These are phyloP conservation scores for Cutaneotrichosporon sp. DNA, from an alignment of 1,284 basidiomycete genomes.

Conservation along the genomic window DNA sequence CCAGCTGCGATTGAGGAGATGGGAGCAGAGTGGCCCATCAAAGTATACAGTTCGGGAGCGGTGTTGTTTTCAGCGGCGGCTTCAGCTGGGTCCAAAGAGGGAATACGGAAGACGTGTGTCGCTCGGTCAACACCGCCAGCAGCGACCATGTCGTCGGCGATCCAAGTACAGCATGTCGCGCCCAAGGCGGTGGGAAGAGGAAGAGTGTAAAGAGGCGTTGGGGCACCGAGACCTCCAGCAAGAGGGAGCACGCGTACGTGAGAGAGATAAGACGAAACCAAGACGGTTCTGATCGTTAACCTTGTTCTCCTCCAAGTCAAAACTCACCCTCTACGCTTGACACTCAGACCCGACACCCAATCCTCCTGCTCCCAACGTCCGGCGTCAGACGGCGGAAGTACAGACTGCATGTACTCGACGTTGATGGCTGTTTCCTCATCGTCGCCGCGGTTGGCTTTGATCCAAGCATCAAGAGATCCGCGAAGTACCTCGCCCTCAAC, in stretches of 20 bases:
- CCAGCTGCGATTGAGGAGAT: slow-evolving; percentile 61
- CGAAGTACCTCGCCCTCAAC: slow-evolving; percentile 77
- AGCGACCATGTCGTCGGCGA: slow-evolving; percentile 61
- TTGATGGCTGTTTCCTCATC: slow-evolving; percentile 77
- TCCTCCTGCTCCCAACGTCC: slow-evolving; percentile 83
- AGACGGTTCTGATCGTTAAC: slow-evolving; percentile 60
- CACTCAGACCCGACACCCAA: slow-evolving; percentile 85
- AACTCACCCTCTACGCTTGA: slow-evolving; percentile 66
- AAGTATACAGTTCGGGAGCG: slow-evolving; percentile 57
- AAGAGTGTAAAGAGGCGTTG: slow-evolving; percentile 43
- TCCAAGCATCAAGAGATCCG: slow-evolving; percentile 73
- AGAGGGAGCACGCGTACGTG: slow-evolving; percentile 68
- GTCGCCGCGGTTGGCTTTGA: slow-evolving; percentile 66
- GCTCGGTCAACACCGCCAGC: slow-evolving; percentile 83
- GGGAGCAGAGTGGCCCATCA: slow-evolving; percentile 72
- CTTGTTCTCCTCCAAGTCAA: not conserved
- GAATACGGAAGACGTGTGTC: slow-evolving; percentile 63
- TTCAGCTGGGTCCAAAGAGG: slow-evolving; percentile 48
- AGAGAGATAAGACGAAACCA: slow-evolving; percentile 80
- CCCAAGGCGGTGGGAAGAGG: slow-evolving; percentile 56
- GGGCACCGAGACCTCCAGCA: slow-evolving; percentile 21
- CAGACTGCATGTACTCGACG: slow-evolving; percentile 89
- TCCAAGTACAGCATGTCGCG: slow-evolving; percentile 68
- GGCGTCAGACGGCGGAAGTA: slow-evolving; percentile 83
- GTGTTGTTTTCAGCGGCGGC: slow-evolving; percentile 53